These are phyloP conservation scores for Citrus mangshanensis DNA, from an alignment of 345 rosid genomes.

Conservation along the genomic window DNA sequence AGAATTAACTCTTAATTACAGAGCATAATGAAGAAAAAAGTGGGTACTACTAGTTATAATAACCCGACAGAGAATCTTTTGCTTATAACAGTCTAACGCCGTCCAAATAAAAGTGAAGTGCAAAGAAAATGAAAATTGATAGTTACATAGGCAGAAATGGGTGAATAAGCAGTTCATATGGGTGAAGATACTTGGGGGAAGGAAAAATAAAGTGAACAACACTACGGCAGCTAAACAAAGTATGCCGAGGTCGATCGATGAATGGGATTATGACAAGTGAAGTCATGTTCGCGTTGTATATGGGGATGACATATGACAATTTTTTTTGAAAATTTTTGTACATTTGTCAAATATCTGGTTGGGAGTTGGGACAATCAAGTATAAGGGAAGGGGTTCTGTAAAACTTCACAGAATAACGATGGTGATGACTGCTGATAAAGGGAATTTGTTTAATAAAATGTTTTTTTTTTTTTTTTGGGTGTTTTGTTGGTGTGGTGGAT, in stretches of 20 bases:
- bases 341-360: constrained; percentile 34
- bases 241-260: constrained; percentile 43
- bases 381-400: not conserved
- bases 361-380: not conserved
- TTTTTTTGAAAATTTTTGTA: constrained; percentile 18
- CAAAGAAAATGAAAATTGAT: not conserved
- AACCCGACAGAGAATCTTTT: not conserved
- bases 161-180: not conserved
- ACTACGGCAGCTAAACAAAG: constrained; percentile 29
- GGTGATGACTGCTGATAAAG: not conserved
- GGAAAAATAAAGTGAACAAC: constrained; percentile 26
- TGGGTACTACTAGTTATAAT: not conserved
- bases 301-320: not conserved
- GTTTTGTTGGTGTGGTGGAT: not conserved
- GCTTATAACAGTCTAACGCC: not conserved
- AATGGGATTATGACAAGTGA: constrained; percentile 30
- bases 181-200: not conserved
- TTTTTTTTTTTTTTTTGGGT: not conserved
- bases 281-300: not conserved
- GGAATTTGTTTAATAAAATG: not conserved
- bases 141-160: not conserved
- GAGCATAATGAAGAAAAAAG: not conserved
- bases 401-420: not conserved
- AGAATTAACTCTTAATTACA: constrained; percentile 9
- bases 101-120: not conserved